phyloP scores from a whole-genome alignment of 441 rosid genomes.

The Erysimum cheiri region DNA sequence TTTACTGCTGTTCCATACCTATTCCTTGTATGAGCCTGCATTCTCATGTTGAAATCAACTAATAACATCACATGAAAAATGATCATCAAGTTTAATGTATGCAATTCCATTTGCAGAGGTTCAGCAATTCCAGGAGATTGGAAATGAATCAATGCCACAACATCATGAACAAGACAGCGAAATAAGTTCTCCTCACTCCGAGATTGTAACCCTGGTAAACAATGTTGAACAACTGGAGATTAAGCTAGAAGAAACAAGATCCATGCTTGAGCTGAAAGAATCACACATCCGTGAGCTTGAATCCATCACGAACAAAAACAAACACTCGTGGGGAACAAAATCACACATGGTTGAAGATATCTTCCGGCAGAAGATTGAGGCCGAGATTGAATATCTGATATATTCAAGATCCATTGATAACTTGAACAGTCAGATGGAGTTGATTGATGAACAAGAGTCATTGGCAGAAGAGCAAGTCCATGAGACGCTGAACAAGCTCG shows the following conservation, averaged over 20 bases:
- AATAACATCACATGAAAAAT: conserved; percentile 5
- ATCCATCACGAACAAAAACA: conserved; percentile 39
- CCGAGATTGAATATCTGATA: conserved; percentile 70
- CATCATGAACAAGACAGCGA: conserved; percentile 40
- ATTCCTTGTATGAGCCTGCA: neutral
- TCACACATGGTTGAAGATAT: conserved; percentile 62
- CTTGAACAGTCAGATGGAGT: conserved; percentile 46
- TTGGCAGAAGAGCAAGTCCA: conserved; percentile 51
- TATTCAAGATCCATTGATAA: conserved; percentile 52
- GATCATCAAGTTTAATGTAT: neutral
- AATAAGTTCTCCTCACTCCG: conserved; percentile 47
- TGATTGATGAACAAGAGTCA: conserved; percentile 51
- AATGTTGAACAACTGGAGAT: conserved; percentile 58
- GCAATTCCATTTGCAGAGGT: conserved; percentile 62
- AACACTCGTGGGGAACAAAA: conserved; percentile 14
- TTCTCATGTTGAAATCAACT: conserved; percentile 19
- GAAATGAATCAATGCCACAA: conserved; percentile 49
- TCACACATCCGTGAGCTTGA: conserved; percentile 63
- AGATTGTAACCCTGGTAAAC: conserved; percentile 46
- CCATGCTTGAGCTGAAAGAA: conserved; percentile 60
- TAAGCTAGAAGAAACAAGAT: conserved; percentile 63
- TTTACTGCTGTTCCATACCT: neutral
- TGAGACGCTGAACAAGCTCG: conserved; percentile 49
- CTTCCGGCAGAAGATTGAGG: conserved; percentile 72
- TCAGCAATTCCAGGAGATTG: conserved; percentile 63